Evolutionary conservation across 2,329 filamentous ascomycete species (phyloP).

Genomic region (Xylaria sp.): DNA sequence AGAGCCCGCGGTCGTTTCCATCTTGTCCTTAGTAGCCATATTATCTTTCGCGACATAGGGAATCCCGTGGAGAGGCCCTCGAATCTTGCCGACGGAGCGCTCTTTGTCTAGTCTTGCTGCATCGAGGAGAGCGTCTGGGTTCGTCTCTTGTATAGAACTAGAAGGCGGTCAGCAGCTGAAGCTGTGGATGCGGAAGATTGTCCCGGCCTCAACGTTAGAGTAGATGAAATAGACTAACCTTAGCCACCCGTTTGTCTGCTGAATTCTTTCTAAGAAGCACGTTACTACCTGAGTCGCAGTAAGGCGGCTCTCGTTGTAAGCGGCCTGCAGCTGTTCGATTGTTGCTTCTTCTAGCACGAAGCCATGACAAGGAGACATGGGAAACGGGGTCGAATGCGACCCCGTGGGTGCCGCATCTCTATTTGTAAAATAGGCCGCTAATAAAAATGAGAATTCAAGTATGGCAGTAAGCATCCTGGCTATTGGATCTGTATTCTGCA

Average conservation of each 20-base stretch:
- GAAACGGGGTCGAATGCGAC: conserved; percentile 40
- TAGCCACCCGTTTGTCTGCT: conserved; percentile 72
- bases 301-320: conserved; percentile 64
- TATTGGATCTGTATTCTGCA: too few relatives aligned
- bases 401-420: background rate
- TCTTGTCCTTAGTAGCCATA: conserved; percentile 72
- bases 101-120: conserved; percentile 71
- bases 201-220: background rate
- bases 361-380: conserved; percentile 68
- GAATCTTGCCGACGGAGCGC: conserved; percentile 63
- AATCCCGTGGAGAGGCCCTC: conserved; percentile 77
- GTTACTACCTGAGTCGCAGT: conserved; percentile 67
- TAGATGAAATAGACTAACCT: conserved; percentile 57
- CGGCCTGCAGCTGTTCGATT: conserved; percentile 73
- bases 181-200: background rate
- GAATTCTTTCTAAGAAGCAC: conserved; percentile 71
- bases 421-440: background rate
- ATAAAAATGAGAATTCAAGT: background rate
- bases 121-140: conserved; percentile 73
- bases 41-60: conserved; percentile 81
- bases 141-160: conserved; percentile 71
- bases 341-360: conserved; percentile 75
- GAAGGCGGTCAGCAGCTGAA: background rate
- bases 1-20: conserved; percentile 79
- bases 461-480: background rate